Conservation (phyloP, 352 stramenopile species). For the Elongisporangium anandrum region DNA sequence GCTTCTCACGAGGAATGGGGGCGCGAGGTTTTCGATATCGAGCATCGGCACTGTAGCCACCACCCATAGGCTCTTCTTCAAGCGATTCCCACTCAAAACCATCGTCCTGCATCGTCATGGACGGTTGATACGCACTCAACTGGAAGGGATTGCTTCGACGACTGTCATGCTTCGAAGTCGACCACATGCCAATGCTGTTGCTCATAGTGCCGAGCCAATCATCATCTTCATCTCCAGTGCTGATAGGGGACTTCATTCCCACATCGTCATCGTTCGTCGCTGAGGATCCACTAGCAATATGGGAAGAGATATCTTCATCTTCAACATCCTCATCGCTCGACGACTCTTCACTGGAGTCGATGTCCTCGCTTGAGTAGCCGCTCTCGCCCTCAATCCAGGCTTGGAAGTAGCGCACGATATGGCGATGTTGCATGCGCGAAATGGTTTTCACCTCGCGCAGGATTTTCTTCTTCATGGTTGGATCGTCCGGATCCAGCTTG, state of each 20-base stretch:
- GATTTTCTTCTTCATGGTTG: slow-evolving; percentile 94
- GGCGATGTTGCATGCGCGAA: slow-evolving; percentile 94
- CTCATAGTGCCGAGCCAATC: slow-evolving; percentile 77
- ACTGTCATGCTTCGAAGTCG: slow-evolving; percentile 60
- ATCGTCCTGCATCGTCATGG: slow-evolving; percentile 26
- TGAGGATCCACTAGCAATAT: slow-evolving; percentile 19
- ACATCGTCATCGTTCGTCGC: slow-evolving; percentile 25
- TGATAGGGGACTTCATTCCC: slow-evolving; percentile 19
- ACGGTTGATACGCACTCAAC: slow-evolving; percentile 1
- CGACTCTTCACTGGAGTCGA: slow-evolving; percentile 29
- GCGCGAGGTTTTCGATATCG: neutral
- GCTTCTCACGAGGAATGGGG: slow-evolving; percentile 18
- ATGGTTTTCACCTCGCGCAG: slow-evolving; percentile 95
- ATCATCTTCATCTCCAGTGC: slow-evolving; percentile 53
- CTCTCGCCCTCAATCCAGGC: slow-evolving; percentile 84
- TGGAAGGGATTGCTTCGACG: slow-evolving; percentile 34
- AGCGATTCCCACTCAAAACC: slow-evolving; percentile 67
- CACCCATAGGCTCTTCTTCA: slow-evolving; percentile 44
- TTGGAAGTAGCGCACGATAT: slow-evolving; percentile 95
- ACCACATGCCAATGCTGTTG: slow-evolving; percentile 58
- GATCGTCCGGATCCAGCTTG: slow-evolving; percentile 80
- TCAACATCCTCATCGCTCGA: slow-evolving; percentile 28
- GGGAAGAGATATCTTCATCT: slow-evolving; percentile 11
- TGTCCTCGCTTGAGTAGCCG: slow-evolving; percentile 37
- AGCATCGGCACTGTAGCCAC: slow-evolving; percentile 27